These are phyloP conservation scores for Colletotrichum australisinense DNA, from an alignment of 2,329 filamentous ascomycete species.

Conservation along the genomic window DNA sequence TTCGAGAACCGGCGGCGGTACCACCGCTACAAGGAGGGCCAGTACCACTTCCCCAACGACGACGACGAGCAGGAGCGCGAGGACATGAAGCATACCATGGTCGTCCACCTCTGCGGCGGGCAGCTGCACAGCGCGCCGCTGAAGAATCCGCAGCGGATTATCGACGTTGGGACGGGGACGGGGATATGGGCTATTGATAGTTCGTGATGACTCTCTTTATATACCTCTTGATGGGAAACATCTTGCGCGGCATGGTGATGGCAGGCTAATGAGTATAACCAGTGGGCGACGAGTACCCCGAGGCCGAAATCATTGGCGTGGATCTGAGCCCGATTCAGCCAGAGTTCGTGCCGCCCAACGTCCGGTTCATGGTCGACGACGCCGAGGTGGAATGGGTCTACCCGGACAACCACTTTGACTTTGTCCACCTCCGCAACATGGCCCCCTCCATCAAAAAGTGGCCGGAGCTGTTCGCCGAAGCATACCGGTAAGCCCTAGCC, in stretches of 20 bases:
- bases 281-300: conserved; percentile 70
- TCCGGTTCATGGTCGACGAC: conserved; percentile 80
- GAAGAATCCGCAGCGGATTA: conserved; percentile 49
- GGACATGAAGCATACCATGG: conserved; percentile 50
- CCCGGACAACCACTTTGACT: conserved; percentile 60
- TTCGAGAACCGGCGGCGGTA: conserved; percentile 56
- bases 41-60: conserved; percentile 60
- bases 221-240: too few species aligned
- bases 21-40: conserved; percentile 53
- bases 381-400: conserved; percentile 56
- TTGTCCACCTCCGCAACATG: conserved; percentile 70
- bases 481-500: conserved; percentile 56
- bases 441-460: conserved; percentile 52
- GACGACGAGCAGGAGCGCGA: conserved; percentile 53
- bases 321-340: conserved; percentile 78
- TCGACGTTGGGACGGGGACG: conserved; percentile 58
- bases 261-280: conserved; percentile 38
- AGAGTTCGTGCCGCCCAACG: conserved; percentile 74
- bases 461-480: conserved; percentile 65
- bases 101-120: conserved; percentile 50
- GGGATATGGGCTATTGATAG: conserved; percentile 74
- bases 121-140: conserved; percentile 56
- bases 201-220: too few species aligned
- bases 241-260: not conserved
- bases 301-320: conserved; percentile 69